Conservation (phyloP, 768 basidiomycete genomes). For the Trametes cingulata region DNA sequence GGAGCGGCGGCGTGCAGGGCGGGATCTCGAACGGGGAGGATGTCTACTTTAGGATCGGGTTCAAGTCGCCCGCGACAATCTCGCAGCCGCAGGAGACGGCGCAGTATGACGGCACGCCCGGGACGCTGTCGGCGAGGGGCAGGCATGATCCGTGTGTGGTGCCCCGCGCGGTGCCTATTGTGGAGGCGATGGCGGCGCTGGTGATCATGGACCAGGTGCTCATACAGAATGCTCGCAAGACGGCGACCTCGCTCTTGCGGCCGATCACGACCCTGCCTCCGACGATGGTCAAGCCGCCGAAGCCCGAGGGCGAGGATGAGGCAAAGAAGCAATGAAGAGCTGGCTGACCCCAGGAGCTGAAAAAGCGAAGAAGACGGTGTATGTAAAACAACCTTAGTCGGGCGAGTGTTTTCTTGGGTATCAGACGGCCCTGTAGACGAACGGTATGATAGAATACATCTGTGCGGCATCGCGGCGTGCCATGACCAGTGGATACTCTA, state of each 20-base stretch:
- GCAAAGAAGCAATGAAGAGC: neutral
- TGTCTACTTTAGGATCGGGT: conserved; percentile 95
- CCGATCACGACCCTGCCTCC: conserved; percentile 86
- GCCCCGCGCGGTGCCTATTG: conserved; percentile 95
- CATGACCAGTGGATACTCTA: conserved; percentile 6
- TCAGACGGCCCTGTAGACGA: neutral
- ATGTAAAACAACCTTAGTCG: neutral
- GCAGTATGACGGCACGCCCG: conserved; percentile 89
- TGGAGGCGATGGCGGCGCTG: conserved; percentile 95
- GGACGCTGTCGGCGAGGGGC: conserved; percentile 86
- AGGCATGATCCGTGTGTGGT: conserved; percentile 98
- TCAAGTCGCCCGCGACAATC: conserved; percentile 99
- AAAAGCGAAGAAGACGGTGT: neutral
- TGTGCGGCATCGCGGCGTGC: neutral
- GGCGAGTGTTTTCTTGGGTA: neutral
- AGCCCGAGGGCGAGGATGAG: neutral
- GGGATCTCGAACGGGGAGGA: conserved; percentile 98
- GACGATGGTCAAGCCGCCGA: conserved; percentile 76
- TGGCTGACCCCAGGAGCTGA: no score
- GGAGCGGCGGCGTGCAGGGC: conserved; percentile 97
- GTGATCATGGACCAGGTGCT: conserved; percentile 94
- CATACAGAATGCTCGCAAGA: conserved; percentile 81
- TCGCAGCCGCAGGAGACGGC: conserved; percentile 88
- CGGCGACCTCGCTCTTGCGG: conserved; percentile 77
- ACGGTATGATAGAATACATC: conserved; percentile 7